These are phyloP conservation scores for Marvania coccoides DNA, from an alignment of 139 green algal species.

Conservation along the genomic window DNA sequence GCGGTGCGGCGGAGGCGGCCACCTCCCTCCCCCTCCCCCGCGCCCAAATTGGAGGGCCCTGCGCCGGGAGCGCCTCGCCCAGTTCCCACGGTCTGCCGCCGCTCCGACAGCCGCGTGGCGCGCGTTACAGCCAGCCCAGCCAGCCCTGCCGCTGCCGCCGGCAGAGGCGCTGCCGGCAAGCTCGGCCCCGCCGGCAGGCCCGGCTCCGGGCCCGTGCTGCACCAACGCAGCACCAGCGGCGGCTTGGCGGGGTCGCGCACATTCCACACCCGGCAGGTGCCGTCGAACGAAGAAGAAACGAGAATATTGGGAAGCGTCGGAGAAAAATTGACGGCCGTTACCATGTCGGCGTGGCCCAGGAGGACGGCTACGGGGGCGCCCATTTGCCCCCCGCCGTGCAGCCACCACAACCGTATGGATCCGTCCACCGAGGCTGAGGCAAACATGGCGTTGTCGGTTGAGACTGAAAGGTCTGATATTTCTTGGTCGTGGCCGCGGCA, in stretches of 20 bases:
- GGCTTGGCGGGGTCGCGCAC: slow-evolving; percentile 16
- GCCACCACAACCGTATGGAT: slow-evolving; percentile 57
- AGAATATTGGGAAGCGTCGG: slow-evolving; percentile 35
- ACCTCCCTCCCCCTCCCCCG: too few relatives aligned
- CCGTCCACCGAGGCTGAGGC: slow-evolving; percentile 50
- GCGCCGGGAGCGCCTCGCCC: too few relatives aligned
- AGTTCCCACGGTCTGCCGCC: too few relatives aligned
- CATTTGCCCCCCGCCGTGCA: slow-evolving; percentile 6
- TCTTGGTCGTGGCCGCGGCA: slow-evolving; percentile 55
- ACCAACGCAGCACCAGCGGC: slow-evolving; percentile 32
- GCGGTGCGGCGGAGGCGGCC: too few relatives aligned
- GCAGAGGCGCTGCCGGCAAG: too few relatives aligned
- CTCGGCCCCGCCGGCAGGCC: too few relatives aligned
- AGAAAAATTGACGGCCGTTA: slow-evolving; percentile 65
- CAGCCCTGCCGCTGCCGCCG: too few relatives aligned
- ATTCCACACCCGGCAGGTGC: slow-evolving; percentile 67
- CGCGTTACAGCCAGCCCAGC: too few relatives aligned
- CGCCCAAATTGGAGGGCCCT: too few relatives aligned
- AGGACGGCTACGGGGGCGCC: slow-evolving; percentile 53
- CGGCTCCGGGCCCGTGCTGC: neutral
- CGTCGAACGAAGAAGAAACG: slow-evolving; percentile 64
- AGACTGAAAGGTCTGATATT: slow-evolving; percentile 63
- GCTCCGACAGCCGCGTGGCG: neutral
- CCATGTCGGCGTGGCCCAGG: slow-evolving; percentile 39
- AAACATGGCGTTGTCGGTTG: slow-evolving; percentile 36